These are phyloP conservation scores for Eucalyptus pumila DNA, from an alignment of 345 rosid genomes.

Conservation along the genomic window DNA sequence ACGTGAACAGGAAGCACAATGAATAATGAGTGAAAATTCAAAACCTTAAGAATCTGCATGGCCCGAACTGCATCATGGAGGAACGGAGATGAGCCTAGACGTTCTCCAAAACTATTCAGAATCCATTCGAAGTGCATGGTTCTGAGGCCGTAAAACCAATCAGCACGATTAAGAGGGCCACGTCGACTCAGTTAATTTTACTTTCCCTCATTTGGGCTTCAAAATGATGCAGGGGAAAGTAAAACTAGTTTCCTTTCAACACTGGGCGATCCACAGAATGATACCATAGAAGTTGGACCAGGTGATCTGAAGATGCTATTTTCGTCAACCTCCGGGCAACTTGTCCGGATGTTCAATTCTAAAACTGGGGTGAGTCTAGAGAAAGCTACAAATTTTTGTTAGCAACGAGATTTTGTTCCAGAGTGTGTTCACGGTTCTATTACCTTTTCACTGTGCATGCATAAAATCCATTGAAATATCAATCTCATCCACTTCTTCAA, in stretches of 20 bases:
- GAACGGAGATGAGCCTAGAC: not conserved
- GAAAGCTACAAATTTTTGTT: not conserved
- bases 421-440: not conserved
- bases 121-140: not conserved
- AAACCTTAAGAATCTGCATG: not conserved
- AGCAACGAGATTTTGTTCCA: not conserved
- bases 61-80: not conserved
- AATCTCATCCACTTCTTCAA: not conserved
- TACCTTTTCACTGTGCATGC: not conserved
- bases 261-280: slow-evolving; percentile 7
- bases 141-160: not conserved
- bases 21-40: not conserved
- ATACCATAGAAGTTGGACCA: slow-evolving; percentile 55
- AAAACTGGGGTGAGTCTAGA: slow-evolving; percentile 44
- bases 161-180: not conserved
- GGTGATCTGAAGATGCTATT: slow-evolving; percentile 61
- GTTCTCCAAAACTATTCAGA: not conserved
- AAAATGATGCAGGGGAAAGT: slow-evolving; percentile 18
- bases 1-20: not conserved
- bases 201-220: not conserved
- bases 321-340: slow-evolving; percentile 62
- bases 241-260: not conserved
- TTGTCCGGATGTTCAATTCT: slow-evolving; percentile 51
- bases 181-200: not conserved
- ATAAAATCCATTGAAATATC: not conserved